Evolutionary conservation across 1,284 basidiomycete species (phyloP).

Genomic region (Termitomyces sp.): DNA sequence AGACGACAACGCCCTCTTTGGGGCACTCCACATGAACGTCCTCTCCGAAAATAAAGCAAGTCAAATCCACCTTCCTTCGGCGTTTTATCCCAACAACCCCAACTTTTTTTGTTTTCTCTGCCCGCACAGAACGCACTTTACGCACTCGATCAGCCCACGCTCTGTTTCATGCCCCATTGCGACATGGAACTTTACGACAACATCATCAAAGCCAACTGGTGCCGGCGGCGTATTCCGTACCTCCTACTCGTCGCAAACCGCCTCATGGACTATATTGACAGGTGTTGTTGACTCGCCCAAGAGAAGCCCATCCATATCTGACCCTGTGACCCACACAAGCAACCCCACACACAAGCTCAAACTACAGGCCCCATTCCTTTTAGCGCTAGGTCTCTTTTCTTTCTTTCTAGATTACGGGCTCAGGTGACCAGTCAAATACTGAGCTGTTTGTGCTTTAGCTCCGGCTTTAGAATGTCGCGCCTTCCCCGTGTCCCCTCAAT

Average conservation of each 20-base stretch:
- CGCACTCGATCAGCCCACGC: constrained; percentile 40
- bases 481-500: constrained; percentile 42
- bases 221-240: constrained; percentile 29
- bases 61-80: constrained; percentile 29
- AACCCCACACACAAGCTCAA: constrained; percentile 35
- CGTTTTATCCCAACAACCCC: too few relatives aligned
- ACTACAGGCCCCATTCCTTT: constrained; percentile 31
- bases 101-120: not conserved
- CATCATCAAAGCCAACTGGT: constrained; percentile 59
- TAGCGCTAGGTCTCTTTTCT: constrained; percentile 33
- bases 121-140: constrained; percentile 32
- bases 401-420: too few relatives aligned
- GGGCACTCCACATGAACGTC: constrained; percentile 41
- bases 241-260: constrained; percentile 37
- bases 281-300: constrained; percentile 28
- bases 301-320: not conserved
- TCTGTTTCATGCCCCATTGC: constrained; percentile 76
- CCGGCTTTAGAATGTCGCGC: constrained; percentile 39
- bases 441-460: constrained; percentile 25
- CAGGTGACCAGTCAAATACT: not conserved
- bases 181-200: constrained; percentile 65
- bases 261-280: constrained; percentile 43
- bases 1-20: constrained; percentile 49
- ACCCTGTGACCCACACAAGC: constrained; percentile 26
- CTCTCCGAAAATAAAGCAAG: constrained; percentile 50